Base-by-base conservation (phyloP, 768 basidiomycete genomes). In the Suillus fuscotomentosus region DNA sequence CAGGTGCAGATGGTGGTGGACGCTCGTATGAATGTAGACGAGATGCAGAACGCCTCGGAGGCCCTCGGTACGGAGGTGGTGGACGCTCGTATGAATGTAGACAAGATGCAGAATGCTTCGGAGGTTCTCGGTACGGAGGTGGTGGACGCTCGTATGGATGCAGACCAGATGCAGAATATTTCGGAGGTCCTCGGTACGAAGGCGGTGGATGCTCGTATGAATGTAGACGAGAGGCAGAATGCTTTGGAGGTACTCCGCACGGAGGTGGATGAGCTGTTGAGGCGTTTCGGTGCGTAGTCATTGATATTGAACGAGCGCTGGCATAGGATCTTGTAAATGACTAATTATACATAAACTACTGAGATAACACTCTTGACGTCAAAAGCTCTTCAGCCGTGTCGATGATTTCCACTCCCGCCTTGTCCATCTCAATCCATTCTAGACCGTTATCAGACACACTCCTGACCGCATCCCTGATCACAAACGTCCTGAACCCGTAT, bases 401-500 rank as follows among this genome's bases (percentile, higher is more conserved):
- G 10, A 78, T 68, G 43, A 78, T 65, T 7, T 68, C 70, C 36
- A 80, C 71, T 3, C 79, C 80, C 38, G 75, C 80, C 61, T 70
- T 64, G 64, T 69, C 63, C 73, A 82, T 73, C 43, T 75, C 75
- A 1, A 75, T 74, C 78, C 81, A 81, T 22, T 79, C 78, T 39
- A 63, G 65, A 20, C 75, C 75, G 2, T 74, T 72, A 13, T 63
- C 66, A 47, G 70, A 71, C 27, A 70, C 83, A 57, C 82, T 82
- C 70, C 76, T 81, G 55, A 84, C 80, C 22, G 76, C 83, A 65
- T 86, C 84, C 45, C 61, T 79, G 7, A 86, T 72, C 5, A 85
- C 78, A 83, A 82, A 85, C 10, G 81, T 80, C 48, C 73, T 79
- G 72, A 84, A 87, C 27, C 78, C 80, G 60, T 76, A 79, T 24